Base-by-base conservation (phyloP, 768 basidiomycete species). In the Cystofilobasidium macerans region DNA sequence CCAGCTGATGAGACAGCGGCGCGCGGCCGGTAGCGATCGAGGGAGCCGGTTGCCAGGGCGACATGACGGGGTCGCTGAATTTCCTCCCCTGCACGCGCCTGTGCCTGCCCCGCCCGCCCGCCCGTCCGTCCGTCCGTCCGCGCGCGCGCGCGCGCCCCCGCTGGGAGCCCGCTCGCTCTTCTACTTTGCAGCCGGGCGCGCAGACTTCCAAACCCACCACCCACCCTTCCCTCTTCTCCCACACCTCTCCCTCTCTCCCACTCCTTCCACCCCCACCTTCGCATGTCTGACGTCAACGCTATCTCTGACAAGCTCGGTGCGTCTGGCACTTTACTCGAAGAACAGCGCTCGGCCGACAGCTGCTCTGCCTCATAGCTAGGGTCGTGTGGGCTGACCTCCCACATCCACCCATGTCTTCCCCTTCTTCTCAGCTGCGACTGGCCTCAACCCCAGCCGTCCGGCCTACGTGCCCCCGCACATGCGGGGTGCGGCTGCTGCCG, bases 401-500 rank as follows among this genome's bases (percentile, higher is more conserved):
- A 7, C 32, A 7, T 47, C 28, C 16, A 14, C 47, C 33, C 22
- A 3, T n/a, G 14, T 60, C 40, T 24, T 20, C 43, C n/a, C n/a
- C 32, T 26, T 5, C 26, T 14, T 18, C 24, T 4, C 36, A 73
- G 72, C 57, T 60, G 62, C 69, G 20, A 72, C 73, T 57, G 68
- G 70, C 18, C 71, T 77, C 32, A 75, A 77, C 74, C 75, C 75
- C 57, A 71, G 72, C 28, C 72, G 75, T 65, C 75, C 76, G 30
- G 76, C 76, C 51, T 77, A 77, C 64, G 73, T 77, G 53, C 76
- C 76, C 36, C 76, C 76, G 69, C 76, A 77, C 72, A 71, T 75
- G 64, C 71, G 76, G 56, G 65, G 64, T 36, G 42, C 42, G 42
- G 62, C 64, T 32, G 70, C 70, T 53, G 71, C 72, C 28, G 35